phyloP scores from a whole-genome alignment of 1,284 basidiomycete genomes.

The Microbotryomycetes sp. region DNA sequence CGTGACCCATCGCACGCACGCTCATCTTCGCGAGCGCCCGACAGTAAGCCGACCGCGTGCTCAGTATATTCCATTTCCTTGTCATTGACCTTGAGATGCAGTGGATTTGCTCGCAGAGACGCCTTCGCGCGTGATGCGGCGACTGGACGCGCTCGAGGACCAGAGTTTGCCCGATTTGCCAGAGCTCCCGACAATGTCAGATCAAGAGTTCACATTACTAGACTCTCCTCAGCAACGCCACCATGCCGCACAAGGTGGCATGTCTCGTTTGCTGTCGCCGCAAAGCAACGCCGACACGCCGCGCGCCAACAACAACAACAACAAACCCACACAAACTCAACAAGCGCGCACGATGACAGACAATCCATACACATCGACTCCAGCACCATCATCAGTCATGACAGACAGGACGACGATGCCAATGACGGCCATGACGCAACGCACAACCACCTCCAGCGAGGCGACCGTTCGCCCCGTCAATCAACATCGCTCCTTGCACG shows the following conservation, averaged over 20 bases:
- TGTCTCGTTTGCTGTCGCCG: neutral
- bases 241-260: neutral
- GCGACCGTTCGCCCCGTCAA: neutral
- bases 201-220: conserved; percentile 21
- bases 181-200: conserved; percentile 27
- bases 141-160: conserved; percentile 25
- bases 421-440: neutral
- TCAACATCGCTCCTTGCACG: neutral
- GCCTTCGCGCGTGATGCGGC: conserved; percentile 33
- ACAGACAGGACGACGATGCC: neutral
- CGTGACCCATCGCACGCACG: no score
- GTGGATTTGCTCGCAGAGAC: conserved; percentile 22
- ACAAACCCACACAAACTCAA: conserved; percentile 5
- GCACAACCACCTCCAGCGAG: neutral
- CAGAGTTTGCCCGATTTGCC: conserved; percentile 31
- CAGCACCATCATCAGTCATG: conserved; percentile 5
- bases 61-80: no score
- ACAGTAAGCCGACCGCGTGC: no score
- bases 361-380: conserved; percentile 24
- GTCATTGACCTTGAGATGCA: neutral
- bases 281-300: neutral
- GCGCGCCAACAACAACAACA: neutral
- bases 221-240: conserved; percentile 8
- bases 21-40: no score
- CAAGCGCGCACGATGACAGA: conserved; percentile 4